Evolutionary conservation across 306 rosid genomes (phyloP).

Genomic region (Cucurbita moschata): DNA sequence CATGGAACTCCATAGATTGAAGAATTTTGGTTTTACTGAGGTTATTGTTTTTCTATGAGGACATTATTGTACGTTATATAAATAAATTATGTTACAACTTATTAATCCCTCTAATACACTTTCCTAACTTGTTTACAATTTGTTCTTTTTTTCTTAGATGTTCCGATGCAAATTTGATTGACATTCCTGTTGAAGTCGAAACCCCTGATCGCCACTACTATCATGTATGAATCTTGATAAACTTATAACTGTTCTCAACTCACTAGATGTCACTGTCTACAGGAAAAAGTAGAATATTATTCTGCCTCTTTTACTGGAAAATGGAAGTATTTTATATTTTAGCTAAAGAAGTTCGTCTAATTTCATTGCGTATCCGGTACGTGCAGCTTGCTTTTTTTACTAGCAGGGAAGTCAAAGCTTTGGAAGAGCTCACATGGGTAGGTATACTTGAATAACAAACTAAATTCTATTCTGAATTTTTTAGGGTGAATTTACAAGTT

Average conservation of each 20-base stretch:
- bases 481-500: no score
- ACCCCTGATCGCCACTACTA: constrained; percentile 91
- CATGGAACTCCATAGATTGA: background rate
- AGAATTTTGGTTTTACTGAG: background rate
- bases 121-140: background rate
- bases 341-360: background rate
- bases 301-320: constrained; percentile 1
- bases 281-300: background rate
- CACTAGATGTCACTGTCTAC: background rate
- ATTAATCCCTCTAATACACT: background rate
- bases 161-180: constrained; percentile 54
- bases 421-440: constrained; percentile 90
- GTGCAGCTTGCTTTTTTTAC: constrained; percentile 86
- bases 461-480: background rate
- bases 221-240: constrained; percentile 34
- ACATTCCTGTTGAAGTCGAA: constrained; percentile 87
- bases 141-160: constrained; percentile 26
- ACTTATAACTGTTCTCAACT: background rate
- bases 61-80: background rate
- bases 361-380: constrained; percentile 8
- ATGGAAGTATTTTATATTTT: background rate
- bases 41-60: background rate
- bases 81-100: background rate
- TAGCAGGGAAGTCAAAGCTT: constrained; percentile 43
- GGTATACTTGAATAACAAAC: constrained; percentile 9